A percentile compares a stretch with the other conserved stretches of the same genome.
These are phyloP conservation scores for Chlamydomonas reinhardtii DNA, from an alignment of 163 green algal genomes.

Conservation along the genomic window DNA sequence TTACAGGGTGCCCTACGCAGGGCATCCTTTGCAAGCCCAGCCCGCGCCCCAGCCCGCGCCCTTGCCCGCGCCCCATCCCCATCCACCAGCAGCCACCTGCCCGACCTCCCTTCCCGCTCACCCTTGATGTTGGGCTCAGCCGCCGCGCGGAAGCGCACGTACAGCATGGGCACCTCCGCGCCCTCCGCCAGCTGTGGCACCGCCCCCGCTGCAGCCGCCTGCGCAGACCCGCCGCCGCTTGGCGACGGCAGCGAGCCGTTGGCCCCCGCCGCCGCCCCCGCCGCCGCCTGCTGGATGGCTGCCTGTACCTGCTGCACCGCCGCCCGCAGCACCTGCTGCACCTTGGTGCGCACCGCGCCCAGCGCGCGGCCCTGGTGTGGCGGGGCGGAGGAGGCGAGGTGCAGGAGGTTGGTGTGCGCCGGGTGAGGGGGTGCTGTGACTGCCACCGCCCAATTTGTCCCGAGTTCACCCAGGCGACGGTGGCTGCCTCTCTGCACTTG, in stretches of 20 bases:
- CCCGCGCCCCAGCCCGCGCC: no score
- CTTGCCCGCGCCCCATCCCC: no score
- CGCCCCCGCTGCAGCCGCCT: neutral
- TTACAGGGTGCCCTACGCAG: no score
- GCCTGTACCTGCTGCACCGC: slow-evolving; percentile 78
- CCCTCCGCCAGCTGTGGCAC: slow-evolving; percentile 74
- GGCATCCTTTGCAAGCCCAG: no score
- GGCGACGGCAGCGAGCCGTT: slow-evolving; percentile 3
- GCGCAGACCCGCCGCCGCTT: slow-evolving; percentile 1
- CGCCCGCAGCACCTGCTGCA: slow-evolving; percentile 79
- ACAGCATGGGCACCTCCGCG: slow-evolving; percentile 87
- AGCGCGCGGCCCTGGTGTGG: slow-evolving; percentile 38
- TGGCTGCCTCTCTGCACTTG: no score
- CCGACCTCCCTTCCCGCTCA: no score
- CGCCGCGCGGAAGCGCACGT: slow-evolving; percentile 91
- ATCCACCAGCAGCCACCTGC: no score
- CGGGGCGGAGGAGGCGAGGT: neutral
- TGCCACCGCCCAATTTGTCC: no score
- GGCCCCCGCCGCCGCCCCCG: slow-evolving; percentile 16
- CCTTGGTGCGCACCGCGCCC: slow-evolving; percentile 73
- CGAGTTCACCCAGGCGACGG: no score
- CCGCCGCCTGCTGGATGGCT: slow-evolving; percentile 65
- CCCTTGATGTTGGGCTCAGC: slow-evolving; percentile 86
- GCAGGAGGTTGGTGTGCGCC: no score
- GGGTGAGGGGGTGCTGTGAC: no score